Evolutionary conservation across 208 protist genomes (phyloP), one percentile per base, ranked within the genome.

Genomic region (Leishmania gerbilli): DNA sequence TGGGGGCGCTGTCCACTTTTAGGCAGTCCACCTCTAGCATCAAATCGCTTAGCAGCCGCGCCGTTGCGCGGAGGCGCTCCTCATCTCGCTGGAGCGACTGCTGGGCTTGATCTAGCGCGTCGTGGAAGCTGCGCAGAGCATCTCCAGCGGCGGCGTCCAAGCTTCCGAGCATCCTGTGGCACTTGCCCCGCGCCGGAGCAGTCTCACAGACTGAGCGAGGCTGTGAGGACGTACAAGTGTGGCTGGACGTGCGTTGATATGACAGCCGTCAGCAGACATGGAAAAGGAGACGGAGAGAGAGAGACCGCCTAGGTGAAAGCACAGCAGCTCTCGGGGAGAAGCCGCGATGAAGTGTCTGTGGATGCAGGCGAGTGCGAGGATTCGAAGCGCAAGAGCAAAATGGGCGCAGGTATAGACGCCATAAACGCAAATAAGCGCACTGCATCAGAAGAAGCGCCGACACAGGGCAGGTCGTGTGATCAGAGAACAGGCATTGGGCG

Each of bases 61-160:
- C 53, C 15, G 86, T 77, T 55, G 72, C 34, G 24, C 64, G 34
- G 11, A 87, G 71, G 9, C 87, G 90, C 7, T 42, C 60, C 64
- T 86, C 81, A 65, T 94, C 90, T 67, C 85, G 75, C 51, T 87
- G 83, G 31, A 94, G 85, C 0, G 76, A 69, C 37, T 76, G 27
- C 76, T 92, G 86, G 21, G 88, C 82, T 60, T 85, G 79, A 42
- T 80, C 67, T 21, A 91, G 83, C 4, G 90, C 87, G 42, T 82
- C 79, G 47, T 74, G 55, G 78, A 94, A 94, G 84, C 76, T 81
- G 53, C 71, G 69, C 74, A 94, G 81, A 9, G 87, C 83, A 68
- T 87, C 90, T 4, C 53, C 81, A 72, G 88, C 56, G 34, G 78
- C 80, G 53, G 71, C 71, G 80, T 94, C 90, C 17, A 84, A 79